A percentile compares a stretch with the other conserved stretches of the same genome.
These are phyloP conservation scores for Sarocladiaceae sp. DNA, from an alignment of 2,329 filamentous ascomycete genomes.

Conservation along the genomic window DNA sequence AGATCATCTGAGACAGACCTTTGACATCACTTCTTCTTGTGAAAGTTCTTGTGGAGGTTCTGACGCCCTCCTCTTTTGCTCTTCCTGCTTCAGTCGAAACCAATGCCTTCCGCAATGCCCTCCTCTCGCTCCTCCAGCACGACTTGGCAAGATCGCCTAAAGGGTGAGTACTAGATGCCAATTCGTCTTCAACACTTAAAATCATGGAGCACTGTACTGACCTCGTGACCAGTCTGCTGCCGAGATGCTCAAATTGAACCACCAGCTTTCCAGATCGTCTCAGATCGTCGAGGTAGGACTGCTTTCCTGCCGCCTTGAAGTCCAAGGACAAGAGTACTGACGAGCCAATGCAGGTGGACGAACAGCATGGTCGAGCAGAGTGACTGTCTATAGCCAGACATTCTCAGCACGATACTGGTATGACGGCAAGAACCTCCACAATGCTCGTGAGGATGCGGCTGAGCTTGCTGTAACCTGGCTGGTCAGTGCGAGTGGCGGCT, in stretches of 20 bases:
- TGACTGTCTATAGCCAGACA: conserved; percentile 62
- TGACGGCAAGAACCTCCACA: conserved; percentile 81
- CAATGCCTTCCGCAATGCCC: conserved; percentile 6
- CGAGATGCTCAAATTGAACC: conserved; percentile 41
- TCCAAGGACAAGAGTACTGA: not conserved
- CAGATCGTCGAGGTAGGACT: conserved; percentile 60
- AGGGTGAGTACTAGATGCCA: conserved; percentile 41
- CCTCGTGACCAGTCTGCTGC: conserved; percentile 58
- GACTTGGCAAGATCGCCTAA: conserved; percentile 46
- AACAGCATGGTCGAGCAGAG: conserved; percentile 83
- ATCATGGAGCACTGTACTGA: no score
- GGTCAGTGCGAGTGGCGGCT: conserved; percentile 25
- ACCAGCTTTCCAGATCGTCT: conserved; percentile 61
- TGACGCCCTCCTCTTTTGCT: not conserved
- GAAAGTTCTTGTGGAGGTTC: not conserved
- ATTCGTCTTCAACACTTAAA: no score
- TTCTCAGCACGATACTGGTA: conserved; percentile 85
- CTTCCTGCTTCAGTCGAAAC: not conserved
- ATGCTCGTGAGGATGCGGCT: conserved; percentile 87
- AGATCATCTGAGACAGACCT: not conserved
- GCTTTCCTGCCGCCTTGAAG: not conserved
- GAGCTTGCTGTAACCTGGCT: conserved; percentile 69
- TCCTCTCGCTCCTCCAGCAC: conserved; percentile 6
- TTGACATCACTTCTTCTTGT: not conserved
- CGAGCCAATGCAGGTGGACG: conserved; percentile 60